Base-by-base conservation (phyloP, 768 basidiomycete genomes). In the Gymnopilus junonius region DNA sequence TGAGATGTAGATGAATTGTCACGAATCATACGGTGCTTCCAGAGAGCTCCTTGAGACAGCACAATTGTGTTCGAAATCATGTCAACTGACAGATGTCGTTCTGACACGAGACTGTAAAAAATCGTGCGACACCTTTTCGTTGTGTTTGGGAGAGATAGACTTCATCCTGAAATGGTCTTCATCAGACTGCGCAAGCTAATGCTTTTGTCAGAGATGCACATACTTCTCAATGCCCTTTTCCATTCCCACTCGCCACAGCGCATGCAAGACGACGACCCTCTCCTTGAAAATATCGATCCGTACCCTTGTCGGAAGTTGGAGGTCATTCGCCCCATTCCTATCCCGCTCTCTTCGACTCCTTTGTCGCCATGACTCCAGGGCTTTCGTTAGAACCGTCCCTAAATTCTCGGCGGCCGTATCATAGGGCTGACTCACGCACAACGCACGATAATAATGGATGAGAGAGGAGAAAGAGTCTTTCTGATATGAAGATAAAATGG, bases 391-490 rank as follows among this genome's bases (percentile, higher is more conserved):
- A 25, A 92, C 86, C 14, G 83, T 89, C 29, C 85, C 85, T 63
- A 99, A 78, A 72, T 99, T 99, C 69, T 93, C 92, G 6, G 86
- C 83, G 0, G 95, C 94, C 0, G 93, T 92, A 55, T 93, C 89
- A 76, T 95, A 99, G 0, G 95, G 92, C 61, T 87, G 85, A 39
- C 85, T 84, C 35, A 95, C 93, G 69, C 94, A 96, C 12, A 99
- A 81, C 1, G 97, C 93, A 31, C 95, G 90, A 72, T 95, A 95
- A 74, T 98, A 97, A 75, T 95, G 91, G 55, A 92, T 84, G 8
- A 94, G 79, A 31, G 93, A 89, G 32, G 80, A 77, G 69, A 97
- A 95, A n/a, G 85, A 80, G 75, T 99, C 94, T 64, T 85, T 83
- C 68, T 90, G 83, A 74, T 97, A 96, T 4, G 90, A 88, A 2